phyloP scores from a whole-genome alignment of 164 flowering plant species.

The Tetracentron sinense region DNA sequence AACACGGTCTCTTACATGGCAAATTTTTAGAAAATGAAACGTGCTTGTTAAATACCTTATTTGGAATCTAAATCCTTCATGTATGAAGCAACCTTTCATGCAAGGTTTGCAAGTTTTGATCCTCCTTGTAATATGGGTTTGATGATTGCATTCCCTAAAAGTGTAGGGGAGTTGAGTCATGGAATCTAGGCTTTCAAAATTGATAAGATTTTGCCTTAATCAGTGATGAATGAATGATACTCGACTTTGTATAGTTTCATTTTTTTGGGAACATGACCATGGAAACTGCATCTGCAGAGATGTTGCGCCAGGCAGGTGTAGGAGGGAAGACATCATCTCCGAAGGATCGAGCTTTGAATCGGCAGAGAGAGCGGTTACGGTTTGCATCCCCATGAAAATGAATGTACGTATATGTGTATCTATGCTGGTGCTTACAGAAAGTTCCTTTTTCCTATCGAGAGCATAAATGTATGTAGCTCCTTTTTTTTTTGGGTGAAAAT shows the following conservation, averaged over 20 bases:
- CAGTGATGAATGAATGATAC: neutral
- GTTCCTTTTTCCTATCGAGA: slow-evolving; percentile 12
- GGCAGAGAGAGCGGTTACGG: slow-evolving; percentile 34
- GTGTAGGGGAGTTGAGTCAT: too few species aligned
- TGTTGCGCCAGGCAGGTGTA: slow-evolving; percentile 53
- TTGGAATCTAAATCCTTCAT: too few species aligned
- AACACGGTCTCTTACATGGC: too few species aligned
- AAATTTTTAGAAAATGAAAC: too few species aligned
- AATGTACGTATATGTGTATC: slow-evolving; percentile 16
- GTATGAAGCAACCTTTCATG: too few species aligned
- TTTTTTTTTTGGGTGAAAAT: slow-evolving; percentile 17
- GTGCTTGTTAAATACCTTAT: too few species aligned
- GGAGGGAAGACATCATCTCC: slow-evolving; percentile 50
- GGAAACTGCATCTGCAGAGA: slow-evolving; percentile 25
- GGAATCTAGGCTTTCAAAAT: neutral
- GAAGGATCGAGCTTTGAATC: slow-evolving; percentile 33
- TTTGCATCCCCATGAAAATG: slow-evolving; percentile 51
- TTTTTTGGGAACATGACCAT: neutral
- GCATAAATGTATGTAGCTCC: slow-evolving; percentile 21
- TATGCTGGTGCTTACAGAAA: slow-evolving; percentile 10
- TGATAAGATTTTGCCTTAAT: neutral
- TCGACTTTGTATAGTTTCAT: neutral
- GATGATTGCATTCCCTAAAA: too few species aligned
- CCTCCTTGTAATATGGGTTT: too few species aligned
- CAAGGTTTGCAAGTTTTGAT: too few species aligned